Evolutionary conservation across 805 yeast species (phyloP).

Genomic region (Yueomyces sp.): DNA sequence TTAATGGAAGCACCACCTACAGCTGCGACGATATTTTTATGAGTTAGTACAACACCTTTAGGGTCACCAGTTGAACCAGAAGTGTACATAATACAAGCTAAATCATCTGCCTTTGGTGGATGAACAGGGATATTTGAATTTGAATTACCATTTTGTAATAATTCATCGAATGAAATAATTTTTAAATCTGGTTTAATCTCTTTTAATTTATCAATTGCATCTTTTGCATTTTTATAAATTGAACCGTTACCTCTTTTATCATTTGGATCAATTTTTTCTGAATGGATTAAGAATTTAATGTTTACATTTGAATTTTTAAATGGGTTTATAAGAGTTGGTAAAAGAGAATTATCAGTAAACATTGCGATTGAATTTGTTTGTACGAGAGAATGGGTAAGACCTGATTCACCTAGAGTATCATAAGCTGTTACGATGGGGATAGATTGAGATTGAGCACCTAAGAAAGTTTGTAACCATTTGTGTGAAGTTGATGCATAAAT

Average conservation of each 20-base stretch:
- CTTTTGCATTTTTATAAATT: slow-evolving; percentile 40
- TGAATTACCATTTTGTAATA: slow-evolving; percentile 45
- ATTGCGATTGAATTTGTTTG: slow-evolving; percentile 71
- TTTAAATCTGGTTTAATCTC: slow-evolving; percentile 63
- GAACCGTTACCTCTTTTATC: slow-evolving; percentile 54
- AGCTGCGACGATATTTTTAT: slow-evolving; percentile 63
- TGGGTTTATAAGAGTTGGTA: slow-evolving; percentile 57
- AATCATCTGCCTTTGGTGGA: slow-evolving; percentile 35
- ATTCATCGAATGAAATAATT: slow-evolving; percentile 52
- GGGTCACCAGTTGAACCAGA: slow-evolving; percentile 70
- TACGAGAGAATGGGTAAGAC: slow-evolving; percentile 71
- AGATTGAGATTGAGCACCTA: slow-evolving; percentile 64
- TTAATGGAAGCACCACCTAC: slow-evolving; percentile 66
- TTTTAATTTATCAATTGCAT: slow-evolving; percentile 45
- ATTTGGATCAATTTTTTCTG: slow-evolving; percentile 42
- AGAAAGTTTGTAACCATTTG: slow-evolving; percentile 80
- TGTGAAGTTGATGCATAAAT: slow-evolving; percentile 83
- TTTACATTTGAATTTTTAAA: slow-evolving; percentile 41
- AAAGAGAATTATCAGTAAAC: slow-evolving; percentile 70
- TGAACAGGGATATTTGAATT: slow-evolving; percentile 26
- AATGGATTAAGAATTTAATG: slow-evolving; percentile 59
- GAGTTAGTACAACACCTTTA: slow-evolving; percentile 61
- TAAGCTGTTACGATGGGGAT: slow-evolving; percentile 94
- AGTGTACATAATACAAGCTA: slow-evolving; percentile 57
- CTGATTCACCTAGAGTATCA: slow-evolving; percentile 84